Conservation (phyloP, 1,139 yeast genomes). For the Dujonia santamariae region DNA sequence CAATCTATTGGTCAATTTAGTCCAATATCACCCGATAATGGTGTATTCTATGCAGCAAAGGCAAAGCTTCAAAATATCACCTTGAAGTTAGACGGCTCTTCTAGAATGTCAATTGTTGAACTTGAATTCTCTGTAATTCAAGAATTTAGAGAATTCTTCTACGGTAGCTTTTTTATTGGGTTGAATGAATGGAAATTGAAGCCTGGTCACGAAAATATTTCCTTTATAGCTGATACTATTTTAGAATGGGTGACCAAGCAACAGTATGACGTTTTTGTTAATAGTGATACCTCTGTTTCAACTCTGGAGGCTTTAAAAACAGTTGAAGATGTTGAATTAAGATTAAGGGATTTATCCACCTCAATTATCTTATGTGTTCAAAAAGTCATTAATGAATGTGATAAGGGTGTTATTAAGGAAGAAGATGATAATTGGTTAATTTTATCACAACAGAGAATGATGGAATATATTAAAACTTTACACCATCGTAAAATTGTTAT, state of each 20-base stretch:
- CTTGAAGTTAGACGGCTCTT: conserved; percentile 7
- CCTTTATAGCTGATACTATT: conserved; percentile 49
- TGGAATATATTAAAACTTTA: conserved; percentile 26
- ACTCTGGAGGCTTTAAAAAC: conserved; percentile 13
- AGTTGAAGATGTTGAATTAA: conserved; percentile 42
- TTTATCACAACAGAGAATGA: conserved; percentile 42
- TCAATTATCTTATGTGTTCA: conserved; percentile 70
- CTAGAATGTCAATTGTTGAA: not conserved
- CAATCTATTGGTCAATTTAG: conserved; percentile 17
- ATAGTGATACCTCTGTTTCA: conserved; percentile 23
- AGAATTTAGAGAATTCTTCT: conserved; percentile 17
- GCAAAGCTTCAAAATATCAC: conserved; percentile 15
- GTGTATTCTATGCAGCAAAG: conserved; percentile 20
- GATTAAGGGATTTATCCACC: conserved; percentile 52
- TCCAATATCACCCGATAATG: conserved; percentile 7
- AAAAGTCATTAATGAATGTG: conserved; percentile 36
- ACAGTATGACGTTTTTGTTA: conserved; percentile 16
- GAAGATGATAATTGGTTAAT: conserved; percentile 69
- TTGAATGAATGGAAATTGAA: conserved; percentile 27
- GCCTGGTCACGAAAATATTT: conserved; percentile 17
- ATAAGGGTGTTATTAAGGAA: conserved; percentile 29
- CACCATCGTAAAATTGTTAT: conserved; percentile 28
- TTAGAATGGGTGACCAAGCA: conserved; percentile 33
- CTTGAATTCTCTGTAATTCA: conserved; percentile 17
- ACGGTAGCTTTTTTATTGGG: conserved; percentile 15